Conservation (phyloP, 495 filamentous ascomycete genomes). For the Bryoglossum gracile region DNA sequence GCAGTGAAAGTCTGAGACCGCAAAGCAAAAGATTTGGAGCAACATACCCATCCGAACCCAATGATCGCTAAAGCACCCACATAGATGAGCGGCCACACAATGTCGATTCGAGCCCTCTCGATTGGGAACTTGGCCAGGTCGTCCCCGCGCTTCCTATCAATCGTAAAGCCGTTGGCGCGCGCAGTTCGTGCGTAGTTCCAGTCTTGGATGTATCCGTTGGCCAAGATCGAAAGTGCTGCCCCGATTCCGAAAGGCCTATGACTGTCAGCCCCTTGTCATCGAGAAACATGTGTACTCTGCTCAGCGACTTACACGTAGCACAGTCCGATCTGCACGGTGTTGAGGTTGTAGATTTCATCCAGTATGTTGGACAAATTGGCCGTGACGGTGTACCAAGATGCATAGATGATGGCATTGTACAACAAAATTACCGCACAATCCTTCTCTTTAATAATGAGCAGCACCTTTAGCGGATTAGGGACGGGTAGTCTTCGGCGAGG, state of each 20-base stretch:
- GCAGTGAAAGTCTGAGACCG: too few species aligned
- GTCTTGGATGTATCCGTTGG: constrained; percentile 31
- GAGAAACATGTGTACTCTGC: too few species aligned
- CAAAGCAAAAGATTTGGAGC: too few species aligned
- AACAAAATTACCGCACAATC: not conserved
- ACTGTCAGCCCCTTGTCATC: too few species aligned
- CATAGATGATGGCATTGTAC: not conserved
- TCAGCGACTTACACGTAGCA: not conserved
- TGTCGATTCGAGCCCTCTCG: constrained; percentile 48
- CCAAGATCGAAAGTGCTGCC: not conserved
- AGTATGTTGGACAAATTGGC: not conserved
- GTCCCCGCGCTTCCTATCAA: constrained; percentile 36
- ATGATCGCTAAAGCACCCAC: constrained; percentile 24
- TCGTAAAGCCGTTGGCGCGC: constrained; percentile 29
- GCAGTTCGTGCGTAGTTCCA: constrained; percentile 41
- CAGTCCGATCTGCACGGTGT: not conserved
- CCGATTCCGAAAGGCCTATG: not conserved
- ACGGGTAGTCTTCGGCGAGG: too few species aligned
- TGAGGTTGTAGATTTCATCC: not conserved
- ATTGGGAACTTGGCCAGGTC: constrained; percentile 53
- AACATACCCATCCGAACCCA: constrained; percentile 12
- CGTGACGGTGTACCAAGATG: not conserved
- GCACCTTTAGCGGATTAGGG: not conserved
- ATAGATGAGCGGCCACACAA: constrained; percentile 37
- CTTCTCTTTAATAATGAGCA: not conserved